Evolutionary conservation across 2,329 filamentous ascomycete species (phyloP).

Genomic region (Penicillium sp.): DNA sequence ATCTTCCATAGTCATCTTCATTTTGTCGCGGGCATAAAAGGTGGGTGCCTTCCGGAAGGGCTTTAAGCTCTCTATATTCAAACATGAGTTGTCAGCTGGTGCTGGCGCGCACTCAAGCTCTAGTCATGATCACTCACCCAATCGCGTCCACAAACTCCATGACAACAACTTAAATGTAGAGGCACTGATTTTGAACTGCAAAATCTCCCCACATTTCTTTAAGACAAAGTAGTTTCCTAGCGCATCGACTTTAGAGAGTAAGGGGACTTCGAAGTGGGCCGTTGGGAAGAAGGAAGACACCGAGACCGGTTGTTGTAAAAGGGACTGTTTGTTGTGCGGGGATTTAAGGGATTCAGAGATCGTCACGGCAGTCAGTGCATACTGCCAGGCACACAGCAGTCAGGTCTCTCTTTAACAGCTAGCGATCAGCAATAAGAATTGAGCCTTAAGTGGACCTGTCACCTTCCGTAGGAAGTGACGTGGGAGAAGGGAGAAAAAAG

Average conservation of each 20-base stretch:
- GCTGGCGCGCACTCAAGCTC: neutral
- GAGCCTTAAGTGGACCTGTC: neutral
- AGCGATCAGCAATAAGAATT: neutral
- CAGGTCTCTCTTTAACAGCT: neutral
- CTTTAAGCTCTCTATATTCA: slow-evolving; percentile 42
- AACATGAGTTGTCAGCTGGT: slow-evolving; percentile 9
- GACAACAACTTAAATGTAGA: slow-evolving; percentile 11
- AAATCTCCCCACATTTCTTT: slow-evolving; percentile 19
- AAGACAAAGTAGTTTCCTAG: neutral
- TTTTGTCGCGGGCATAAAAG: slow-evolving; percentile 67
- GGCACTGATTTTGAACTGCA: slow-evolving; percentile 4
- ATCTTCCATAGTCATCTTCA: slow-evolving; percentile 64
- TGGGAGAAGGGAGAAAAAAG: neutral
- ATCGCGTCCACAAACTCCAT: slow-evolving; percentile 46
- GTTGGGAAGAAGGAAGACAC: neutral
- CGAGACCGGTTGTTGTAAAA: neutral
- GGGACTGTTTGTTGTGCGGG: neutral
- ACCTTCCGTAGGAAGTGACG: neutral
- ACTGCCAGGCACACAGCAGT: neutral
- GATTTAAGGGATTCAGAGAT: neutral
- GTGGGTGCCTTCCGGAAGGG: slow-evolving; percentile 53
- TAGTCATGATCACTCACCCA: slow-evolving; percentile 31
- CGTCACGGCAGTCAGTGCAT: neutral
- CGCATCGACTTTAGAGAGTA: neutral
- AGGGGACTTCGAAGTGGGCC: neutral